phyloP scores from a whole-genome alignment of 1,284 basidiomycete species.

The Cerioporus squamosus region DNA sequence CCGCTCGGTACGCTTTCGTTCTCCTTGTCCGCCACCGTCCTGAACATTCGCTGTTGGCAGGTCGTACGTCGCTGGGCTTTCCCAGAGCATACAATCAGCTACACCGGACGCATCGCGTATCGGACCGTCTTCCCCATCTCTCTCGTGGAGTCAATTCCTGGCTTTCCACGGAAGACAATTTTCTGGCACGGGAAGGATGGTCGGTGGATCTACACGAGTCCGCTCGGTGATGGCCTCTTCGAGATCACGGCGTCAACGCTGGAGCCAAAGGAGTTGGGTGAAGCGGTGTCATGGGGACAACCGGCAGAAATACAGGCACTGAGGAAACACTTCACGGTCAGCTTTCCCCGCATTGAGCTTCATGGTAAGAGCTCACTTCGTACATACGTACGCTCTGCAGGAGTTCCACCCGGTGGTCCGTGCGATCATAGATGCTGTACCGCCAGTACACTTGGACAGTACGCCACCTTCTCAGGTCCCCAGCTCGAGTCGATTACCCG shows the following conservation, averaged over 20 bases:
- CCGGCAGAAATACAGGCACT: neutral
- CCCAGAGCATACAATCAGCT: neutral
- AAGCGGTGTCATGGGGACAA: neutral
- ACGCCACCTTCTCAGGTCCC: neutral
- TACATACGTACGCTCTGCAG: neutral
- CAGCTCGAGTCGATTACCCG: neutral
- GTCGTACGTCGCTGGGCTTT: neutral
- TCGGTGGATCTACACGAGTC: neutral
- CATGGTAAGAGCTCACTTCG: neutral
- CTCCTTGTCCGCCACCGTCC: too few species aligned
- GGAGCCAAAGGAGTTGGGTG: neutral
- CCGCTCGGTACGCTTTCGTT: neutral
- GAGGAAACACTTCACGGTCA: neutral
- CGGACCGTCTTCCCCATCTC: neutral
- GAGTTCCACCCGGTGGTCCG: neutral
- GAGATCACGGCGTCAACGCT: neutral
- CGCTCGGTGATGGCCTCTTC: neutral
- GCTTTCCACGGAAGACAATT: neutral
- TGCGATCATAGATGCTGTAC: neutral
- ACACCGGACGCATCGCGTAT: neutral
- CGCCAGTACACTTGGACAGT: neutral
- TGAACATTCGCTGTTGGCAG: neutral
- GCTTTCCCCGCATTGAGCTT: neutral
- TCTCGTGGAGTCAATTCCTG: neutral
- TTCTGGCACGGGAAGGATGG: neutral